Evolutionary conservation across 805 yeast species (phyloP).

Genomic region (Nakazawaea sp.): DNA sequence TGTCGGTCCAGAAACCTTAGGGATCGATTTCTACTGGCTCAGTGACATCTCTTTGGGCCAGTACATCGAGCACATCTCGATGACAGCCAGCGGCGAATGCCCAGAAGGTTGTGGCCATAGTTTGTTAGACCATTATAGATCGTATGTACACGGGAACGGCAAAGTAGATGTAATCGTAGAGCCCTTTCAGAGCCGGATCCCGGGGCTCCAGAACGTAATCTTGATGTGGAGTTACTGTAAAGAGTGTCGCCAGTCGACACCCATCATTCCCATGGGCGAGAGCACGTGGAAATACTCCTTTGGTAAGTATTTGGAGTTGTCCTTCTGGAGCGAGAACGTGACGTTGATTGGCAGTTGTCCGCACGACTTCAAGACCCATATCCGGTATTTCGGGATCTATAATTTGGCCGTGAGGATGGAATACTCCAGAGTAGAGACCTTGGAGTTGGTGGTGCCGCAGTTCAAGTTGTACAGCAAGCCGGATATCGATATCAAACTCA

Average conservation of each 20-base stretch:
- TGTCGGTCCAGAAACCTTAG: constrained; percentile 79
- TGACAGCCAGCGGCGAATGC: constrained; percentile 62
- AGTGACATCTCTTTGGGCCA: constrained; percentile 88
- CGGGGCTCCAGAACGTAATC: constrained; percentile 60
- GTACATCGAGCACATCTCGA: constrained; percentile 72
- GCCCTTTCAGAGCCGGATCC: constrained; percentile 43
- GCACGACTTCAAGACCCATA: constrained; percentile 79
- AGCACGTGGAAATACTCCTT: constrained; percentile 86
- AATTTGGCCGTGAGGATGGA: constrained; percentile 76
- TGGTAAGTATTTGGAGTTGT: constrained; percentile 85
- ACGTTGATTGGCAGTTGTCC: constrained; percentile 58
- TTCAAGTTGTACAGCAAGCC: constrained; percentile 68
- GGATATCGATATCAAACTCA: constrained; percentile 58
- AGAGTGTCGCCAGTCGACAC: constrained; percentile 66
- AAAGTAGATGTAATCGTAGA: constrained; percentile 75
- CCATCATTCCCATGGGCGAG: constrained; percentile 76
- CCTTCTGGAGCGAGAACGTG: constrained; percentile 67
- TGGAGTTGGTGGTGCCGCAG: constrained; percentile 74
- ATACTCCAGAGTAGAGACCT: constrained; percentile 64
- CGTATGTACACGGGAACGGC: constrained; percentile 85
- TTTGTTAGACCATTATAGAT: constrained; percentile 68
- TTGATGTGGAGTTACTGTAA: constrained; percentile 91
- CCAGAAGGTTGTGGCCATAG: constrained; percentile 75
- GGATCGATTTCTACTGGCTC: constrained; percentile 84
- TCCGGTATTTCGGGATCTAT: constrained; percentile 76